Evolutionary conservation across 2,329 filamentous ascomycete species (phyloP).

Genomic region (Aspergillus glaucus): DNA sequence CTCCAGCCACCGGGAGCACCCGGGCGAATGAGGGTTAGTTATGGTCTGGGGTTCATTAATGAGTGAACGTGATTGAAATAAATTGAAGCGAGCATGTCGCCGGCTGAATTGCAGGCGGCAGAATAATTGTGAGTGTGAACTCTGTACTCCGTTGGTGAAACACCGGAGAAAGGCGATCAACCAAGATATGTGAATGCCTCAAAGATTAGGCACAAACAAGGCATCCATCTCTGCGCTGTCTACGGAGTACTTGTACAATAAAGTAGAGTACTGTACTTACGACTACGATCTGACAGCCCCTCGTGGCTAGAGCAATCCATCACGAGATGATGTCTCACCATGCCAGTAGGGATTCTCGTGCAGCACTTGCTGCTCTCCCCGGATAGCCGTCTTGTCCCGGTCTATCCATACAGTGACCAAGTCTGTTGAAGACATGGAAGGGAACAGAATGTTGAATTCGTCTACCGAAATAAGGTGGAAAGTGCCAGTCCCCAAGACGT

Average conservation of each 20-base stretch:
- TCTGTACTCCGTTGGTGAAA: no score
- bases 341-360: neutral
- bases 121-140: no score
- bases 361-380: neutral
- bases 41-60: neutral
- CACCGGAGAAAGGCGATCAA: no score
- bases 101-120: no score
- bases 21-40: neutral
- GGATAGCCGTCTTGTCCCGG: neutral
- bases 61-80: no score
- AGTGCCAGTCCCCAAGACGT: neutral
- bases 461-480: neutral
- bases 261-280: no score
- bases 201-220: no score
- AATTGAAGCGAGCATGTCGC: no score
- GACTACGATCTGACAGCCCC: neutral
- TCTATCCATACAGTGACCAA: neutral
- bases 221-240: no score
- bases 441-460: conserved; percentile 1
- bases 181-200: no score
- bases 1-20: conserved; percentile 1
- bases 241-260: no score
- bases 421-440: neutral
- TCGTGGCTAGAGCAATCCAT: neutral
- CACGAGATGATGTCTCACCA: neutral